These are phyloP conservation scores for Sungouiozyma intestinalis DNA, from an alignment of 805 yeast species.

Conservation along the genomic window DNA sequence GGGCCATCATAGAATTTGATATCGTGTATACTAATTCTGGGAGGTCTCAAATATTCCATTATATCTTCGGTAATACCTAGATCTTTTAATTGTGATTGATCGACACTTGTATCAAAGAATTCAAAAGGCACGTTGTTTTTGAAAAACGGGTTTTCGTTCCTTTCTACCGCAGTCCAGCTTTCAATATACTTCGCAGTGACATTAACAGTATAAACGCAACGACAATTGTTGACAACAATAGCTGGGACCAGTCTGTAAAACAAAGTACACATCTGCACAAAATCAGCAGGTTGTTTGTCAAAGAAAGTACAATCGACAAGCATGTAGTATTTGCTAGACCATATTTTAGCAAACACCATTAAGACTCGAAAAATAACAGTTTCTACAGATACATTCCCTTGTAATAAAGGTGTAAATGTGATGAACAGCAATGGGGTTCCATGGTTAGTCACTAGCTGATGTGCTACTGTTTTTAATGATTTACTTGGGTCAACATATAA, in stretches of 20 bases:
- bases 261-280: constrained; percentile 15
- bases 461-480: constrained; percentile 33
- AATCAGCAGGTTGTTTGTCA: constrained; percentile 14
- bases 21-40: constrained; percentile 39
- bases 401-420: constrained; percentile 24
- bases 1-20: constrained; percentile 40
- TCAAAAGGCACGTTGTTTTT: constrained; percentile 17
- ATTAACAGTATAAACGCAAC: constrained; percentile 39
- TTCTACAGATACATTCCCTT: constrained; percentile 18
- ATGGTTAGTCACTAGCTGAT: constrained; percentile 54
- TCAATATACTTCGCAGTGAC: constrained; percentile 22
- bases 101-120: constrained; percentile 37
- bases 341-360: constrained; percentile 56
- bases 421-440: constrained; percentile 59
- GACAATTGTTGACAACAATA: constrained; percentile 41
- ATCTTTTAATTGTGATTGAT: constrained; percentile 30
- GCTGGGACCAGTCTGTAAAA: constrained; percentile 40
- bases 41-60: constrained; percentile 33
- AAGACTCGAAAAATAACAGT: constrained; percentile 43
- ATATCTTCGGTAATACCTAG: constrained; percentile 34
- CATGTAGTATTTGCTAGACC: constrained; percentile 53
- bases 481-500: constrained; percentile 33
- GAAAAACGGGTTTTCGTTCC: constrained; percentile 7
- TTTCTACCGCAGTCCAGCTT: constrained; percentile 8
- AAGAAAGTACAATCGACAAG: constrained; percentile 61